These are phyloP conservation scores for Cruciata laevipes DNA, from an alignment of 257 asterid species.

Conservation along the genomic window DNA sequence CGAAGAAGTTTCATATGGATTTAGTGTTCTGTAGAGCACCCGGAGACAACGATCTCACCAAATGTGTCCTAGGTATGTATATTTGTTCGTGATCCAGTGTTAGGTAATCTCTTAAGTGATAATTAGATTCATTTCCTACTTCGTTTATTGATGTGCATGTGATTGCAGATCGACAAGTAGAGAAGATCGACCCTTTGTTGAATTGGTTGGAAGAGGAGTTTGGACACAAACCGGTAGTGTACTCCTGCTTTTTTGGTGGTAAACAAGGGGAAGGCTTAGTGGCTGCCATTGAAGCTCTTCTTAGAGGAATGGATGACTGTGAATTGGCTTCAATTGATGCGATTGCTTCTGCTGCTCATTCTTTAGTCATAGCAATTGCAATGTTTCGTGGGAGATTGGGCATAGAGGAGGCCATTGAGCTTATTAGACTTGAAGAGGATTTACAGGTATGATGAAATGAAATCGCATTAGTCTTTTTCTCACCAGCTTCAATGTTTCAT, in stretches of 20 bases:
- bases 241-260: slow-evolving; percentile 81
- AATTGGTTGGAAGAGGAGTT: slow-evolving; percentile 85
- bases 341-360: slow-evolving; percentile 83
- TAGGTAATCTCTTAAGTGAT: background rate
- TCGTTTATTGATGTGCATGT: background rate
- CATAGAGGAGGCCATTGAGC: slow-evolving; percentile 75
- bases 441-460: slow-evolving; percentile 42
- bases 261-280: slow-evolving; percentile 68
- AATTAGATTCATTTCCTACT: background rate
- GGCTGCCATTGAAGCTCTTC: slow-evolving; percentile 50
- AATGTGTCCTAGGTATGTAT: slow-evolving; percentile 49
- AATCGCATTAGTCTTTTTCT: background rate
- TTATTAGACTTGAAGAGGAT: slow-evolving; percentile 93
- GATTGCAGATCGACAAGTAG: slow-evolving; percentile 68
- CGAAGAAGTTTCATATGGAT: slow-evolving; percentile 72
- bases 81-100: background rate
- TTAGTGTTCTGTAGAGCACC: slow-evolving; percentile 83
- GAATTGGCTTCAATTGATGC: slow-evolving; percentile 85
- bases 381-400: slow-evolving; percentile 49
- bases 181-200: slow-evolving; percentile 69
- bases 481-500: background rate
- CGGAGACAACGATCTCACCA: slow-evolving; percentile 50
- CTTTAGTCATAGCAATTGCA: slow-evolving; percentile 70
- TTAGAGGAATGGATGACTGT: slow-evolving; percentile 55
- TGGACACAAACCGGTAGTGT: slow-evolving; percentile 58